Percentiles rank a stretch among this genome's conserved stretches.
These are phyloP conservation scores for Paraphoma chrysanthemicola DNA, from an alignment of 2,329 filamentous ascomycete genomes.

Conservation along the genomic window DNA sequence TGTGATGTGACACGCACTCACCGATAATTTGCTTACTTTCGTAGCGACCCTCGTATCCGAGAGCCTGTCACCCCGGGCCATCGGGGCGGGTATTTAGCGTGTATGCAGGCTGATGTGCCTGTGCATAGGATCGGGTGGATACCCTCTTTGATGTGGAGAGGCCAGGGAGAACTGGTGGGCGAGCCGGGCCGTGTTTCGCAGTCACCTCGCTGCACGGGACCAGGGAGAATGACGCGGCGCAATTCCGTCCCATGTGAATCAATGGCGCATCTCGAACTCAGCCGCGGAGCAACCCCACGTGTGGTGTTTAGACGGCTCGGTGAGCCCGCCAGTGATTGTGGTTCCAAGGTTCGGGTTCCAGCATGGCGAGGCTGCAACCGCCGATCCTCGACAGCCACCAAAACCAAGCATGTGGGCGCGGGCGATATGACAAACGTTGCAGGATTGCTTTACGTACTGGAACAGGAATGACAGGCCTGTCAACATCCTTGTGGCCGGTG, in stretches of 20 bases:
- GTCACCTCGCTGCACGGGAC: not conserved
- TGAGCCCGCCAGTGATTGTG: not conserved
- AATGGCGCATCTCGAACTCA: no score
- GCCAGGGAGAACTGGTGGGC: not conserved
- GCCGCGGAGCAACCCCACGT: not conserved
- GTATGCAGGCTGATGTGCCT: slow-evolving; percentile 9
- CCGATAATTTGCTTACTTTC: slow-evolving; percentile 11
- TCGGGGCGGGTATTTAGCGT: slow-evolving; percentile 19
- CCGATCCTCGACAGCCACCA: slow-evolving; percentile 1
- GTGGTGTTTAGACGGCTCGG: not conserved
- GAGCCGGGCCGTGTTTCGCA: not conserved
- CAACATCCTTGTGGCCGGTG: not conserved
- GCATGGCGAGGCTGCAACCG: slow-evolving; percentile 4
- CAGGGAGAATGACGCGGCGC: not conserved
- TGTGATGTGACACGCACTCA: slow-evolving; percentile 15
- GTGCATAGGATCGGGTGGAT: not conserved
- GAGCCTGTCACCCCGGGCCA: slow-evolving; percentile 22
- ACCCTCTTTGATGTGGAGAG: not conserved
- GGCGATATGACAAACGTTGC: slow-evolving; percentile 8
- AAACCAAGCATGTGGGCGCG: slow-evolving; percentile 3
- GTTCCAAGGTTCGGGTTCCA: not conserved
- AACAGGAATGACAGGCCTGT: not conserved
- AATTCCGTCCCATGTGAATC: not conserved
- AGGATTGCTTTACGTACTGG: slow-evolving; percentile 6
- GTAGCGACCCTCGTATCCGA: slow-evolving; percentile 4